Base-by-base conservation (phyloP, 129 eudicot genomes). In the Saposhnikovia divaricata region DNA sequence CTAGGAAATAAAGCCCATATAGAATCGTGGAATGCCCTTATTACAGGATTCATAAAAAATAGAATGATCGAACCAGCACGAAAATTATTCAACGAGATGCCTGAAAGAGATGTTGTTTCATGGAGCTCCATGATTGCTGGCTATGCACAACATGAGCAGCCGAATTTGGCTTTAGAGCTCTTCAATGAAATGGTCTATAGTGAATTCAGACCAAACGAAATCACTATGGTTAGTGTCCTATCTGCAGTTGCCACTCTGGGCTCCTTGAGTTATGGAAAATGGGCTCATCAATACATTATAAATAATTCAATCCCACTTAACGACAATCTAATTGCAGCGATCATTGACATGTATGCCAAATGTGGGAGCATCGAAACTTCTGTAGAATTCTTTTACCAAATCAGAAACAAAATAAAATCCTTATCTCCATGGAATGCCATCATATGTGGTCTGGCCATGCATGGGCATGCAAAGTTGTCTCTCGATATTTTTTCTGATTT, bases 101-200 rank as follows among this genome's bases (percentile, higher is more conserved):
- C 93, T n/a, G 85, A 74, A 68, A 85, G 83, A 86, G 98, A 94
- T 80, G 85, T 94, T 78, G 86, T 88, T 79, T 90, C 98, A 15
- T 94, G 97, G 97, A 94, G 97, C 87, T 86, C 98, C 66, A 89
- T 94, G 92, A 89, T 94, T 70, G 87, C 98, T 40, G 98, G 98
- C 45, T 92, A 89, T 72, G 83, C 97, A 77, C 97, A 92, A 76
- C 81, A 76, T 4, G 90, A 83, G 46, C 91, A 89, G 70, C 89
- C 90, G 7, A 38, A 48, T 45, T 66, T 75, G 51, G 96, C 97
- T 74, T 47, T 91, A 40, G 88, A 92, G 48, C 90, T 94, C 45
- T 92, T 92, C 37, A 84, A 82, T 34, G 80, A 92, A 39, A 94
- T 94, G 98, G 82, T 90, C 48, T 79, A 15, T 21, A 72, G 76